These are phyloP conservation scores for Nothophaeocryptopus gaeumannii DNA, from an alignment of 2,329 filamentous ascomycete genomes.

Conservation along the genomic window DNA sequence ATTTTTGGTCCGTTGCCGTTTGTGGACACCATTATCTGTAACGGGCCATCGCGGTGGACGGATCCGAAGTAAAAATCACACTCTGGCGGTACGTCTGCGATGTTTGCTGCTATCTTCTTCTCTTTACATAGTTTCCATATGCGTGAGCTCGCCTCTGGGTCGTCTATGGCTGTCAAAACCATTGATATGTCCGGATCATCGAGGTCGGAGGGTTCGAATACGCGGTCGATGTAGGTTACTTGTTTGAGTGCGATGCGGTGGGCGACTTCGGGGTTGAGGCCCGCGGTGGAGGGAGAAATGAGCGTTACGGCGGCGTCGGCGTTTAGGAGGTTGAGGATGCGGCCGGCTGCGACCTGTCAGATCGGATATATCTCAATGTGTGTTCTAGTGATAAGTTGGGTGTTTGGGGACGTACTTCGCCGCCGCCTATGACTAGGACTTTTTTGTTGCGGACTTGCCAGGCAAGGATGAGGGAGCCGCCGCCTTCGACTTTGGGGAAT, in stretches of 20 bases:
- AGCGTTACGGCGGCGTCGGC: constrained; percentile 89
- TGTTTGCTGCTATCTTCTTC: constrained; percentile 81
- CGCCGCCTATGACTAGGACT: constrained; percentile 89
- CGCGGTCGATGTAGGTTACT: constrained; percentile 75
- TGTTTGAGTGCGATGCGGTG: constrained; percentile 73
- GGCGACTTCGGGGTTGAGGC: constrained; percentile 84
- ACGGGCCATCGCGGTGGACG: constrained; percentile 86
- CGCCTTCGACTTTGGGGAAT: constrained; percentile 81
- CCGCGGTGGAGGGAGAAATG: constrained; percentile 67
- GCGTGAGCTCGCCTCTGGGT: constrained; percentile 80
- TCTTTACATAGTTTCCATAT: constrained; percentile 95
- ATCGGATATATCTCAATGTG: constrained; percentile 11
- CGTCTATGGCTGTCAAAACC: constrained; percentile 91
- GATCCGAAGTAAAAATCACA: constrained; percentile 99
- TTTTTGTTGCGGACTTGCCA: constrained; percentile 91
- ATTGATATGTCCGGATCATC: constrained; percentile 68
- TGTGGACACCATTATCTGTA: constrained; percentile 98
- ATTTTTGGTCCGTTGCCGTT: constrained; percentile 94
- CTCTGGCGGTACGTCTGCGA: constrained; percentile 92
- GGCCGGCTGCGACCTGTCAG: constrained; percentile 82
- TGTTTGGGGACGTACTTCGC: constrained; percentile 64
- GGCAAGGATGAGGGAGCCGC: constrained; percentile 88
- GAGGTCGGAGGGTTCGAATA: constrained; percentile 83
- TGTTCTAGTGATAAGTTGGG: constrained; percentile 2
- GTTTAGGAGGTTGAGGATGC: constrained; percentile 90